Percentiles rank a stretch among this genome's conserved stretches.
Conservation (phyloP, 1,139 yeast species). For the Lodderomyces metapsilosis region DNA sequence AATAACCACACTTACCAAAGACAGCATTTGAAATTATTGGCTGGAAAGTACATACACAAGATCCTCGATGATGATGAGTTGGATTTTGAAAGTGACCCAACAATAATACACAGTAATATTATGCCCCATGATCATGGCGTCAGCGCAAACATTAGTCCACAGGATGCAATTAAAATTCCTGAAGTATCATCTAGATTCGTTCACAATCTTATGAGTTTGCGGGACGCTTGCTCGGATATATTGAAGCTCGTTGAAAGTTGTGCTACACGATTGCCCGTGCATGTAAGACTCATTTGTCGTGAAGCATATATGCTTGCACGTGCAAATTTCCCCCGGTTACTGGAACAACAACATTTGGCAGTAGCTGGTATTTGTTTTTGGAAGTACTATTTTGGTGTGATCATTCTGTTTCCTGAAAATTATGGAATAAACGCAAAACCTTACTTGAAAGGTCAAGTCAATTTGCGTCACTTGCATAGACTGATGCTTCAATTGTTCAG, state of each 20-base stretch:
- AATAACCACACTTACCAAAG: slow-evolving; percentile 62
- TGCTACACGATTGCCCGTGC: slow-evolving; percentile 55
- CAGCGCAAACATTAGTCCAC: slow-evolving; percentile 43
- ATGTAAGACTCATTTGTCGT: slow-evolving; percentile 47
- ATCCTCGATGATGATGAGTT: slow-evolving; percentile 57
- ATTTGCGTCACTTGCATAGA: slow-evolving; percentile 57
- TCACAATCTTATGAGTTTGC: slow-evolving; percentile 65
- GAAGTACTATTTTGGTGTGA: slow-evolving; percentile 62
- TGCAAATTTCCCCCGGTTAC: slow-evolving; percentile 49
- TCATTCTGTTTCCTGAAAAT: slow-evolving; percentile 67
- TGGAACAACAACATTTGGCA: slow-evolving; percentile 55
- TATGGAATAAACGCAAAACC: slow-evolving; percentile 44
- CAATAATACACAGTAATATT: slow-evolving; percentile 51
- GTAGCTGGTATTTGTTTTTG: slow-evolving; percentile 70
- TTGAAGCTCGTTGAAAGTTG: slow-evolving; percentile 39
- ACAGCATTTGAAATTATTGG: slow-evolving; percentile 48
- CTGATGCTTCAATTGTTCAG: slow-evolving; percentile 65
- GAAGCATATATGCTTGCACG: slow-evolving; percentile 35
- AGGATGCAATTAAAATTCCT: slow-evolving; percentile 75
- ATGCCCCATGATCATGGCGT: slow-evolving; percentile 46
- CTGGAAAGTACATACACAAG: slow-evolving; percentile 50
- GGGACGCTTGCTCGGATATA: slow-evolving; percentile 68
- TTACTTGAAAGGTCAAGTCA: slow-evolving; percentile 36
- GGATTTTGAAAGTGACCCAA: slow-evolving; percentile 81
- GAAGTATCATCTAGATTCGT: slow-evolving; percentile 71